Conservation (phyloP, 768 basidiomycete species). For the Termitomyces sp. region DNA sequence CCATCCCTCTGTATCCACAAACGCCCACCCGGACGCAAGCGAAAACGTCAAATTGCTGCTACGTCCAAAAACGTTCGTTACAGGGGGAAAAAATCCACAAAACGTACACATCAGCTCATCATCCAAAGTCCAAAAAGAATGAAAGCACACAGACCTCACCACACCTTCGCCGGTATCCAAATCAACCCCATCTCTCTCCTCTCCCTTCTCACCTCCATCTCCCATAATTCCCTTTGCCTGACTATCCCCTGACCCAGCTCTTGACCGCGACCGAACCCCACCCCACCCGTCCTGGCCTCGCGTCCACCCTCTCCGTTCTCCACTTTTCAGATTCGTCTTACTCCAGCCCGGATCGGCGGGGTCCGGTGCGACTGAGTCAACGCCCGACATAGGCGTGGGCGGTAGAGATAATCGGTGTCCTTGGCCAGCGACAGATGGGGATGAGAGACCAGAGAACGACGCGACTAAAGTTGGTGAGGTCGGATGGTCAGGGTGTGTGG, state of each 20-base stretch:
- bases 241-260: neutral
- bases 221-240: conserved; percentile 18
- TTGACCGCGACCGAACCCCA: conserved; percentile 26
- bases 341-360: conserved; percentile 27
- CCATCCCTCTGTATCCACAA: conserved; percentile 77
- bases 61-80: conserved; percentile 6
- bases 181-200: conserved; percentile 22
- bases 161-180: conserved; percentile 31
- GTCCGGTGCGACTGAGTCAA: neutral
- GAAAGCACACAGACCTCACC: conserved; percentile 50
- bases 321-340: conserved; percentile 33
- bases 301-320: conserved; percentile 65
- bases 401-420: neutral
- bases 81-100: no score
- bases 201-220: conserved; percentile 34
- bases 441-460: neutral
- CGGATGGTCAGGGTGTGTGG: neutral
- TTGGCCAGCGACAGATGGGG: neutral
- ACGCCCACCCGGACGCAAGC: conserved; percentile 68
- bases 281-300: conserved; percentile 69
- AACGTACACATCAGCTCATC: conserved; percentile 9
- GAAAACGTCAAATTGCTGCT: conserved; percentile 81
- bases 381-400: neutral
- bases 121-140: neutral
- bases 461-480: neutral